Percentiles rank a stretch among this genome's conserved stretches.
phyloP scores from a whole-genome alignment of 2,329 filamentous ascomycete genomes.

The Plenodomus biglobosus region DNA sequence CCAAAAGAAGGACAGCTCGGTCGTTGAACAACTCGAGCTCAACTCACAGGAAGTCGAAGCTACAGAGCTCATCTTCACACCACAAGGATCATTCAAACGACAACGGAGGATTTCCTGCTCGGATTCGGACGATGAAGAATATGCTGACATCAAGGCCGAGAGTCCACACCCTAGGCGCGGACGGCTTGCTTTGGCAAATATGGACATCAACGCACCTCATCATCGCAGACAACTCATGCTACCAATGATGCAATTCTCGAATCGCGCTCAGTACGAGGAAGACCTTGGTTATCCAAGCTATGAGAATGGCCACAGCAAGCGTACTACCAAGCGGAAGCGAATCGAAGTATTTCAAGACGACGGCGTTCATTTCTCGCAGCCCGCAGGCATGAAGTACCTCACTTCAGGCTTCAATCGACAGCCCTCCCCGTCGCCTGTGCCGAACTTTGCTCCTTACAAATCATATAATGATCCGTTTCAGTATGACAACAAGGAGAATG shows the following conservation, averaged over 20 bases:
- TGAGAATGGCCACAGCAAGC: slow-evolving; percentile 28
- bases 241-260: slow-evolving; percentile 20
- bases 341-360: slow-evolving; percentile 50
- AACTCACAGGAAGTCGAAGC: slow-evolving; percentile 66
- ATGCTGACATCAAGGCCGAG: slow-evolving; percentile 41
- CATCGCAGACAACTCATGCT: slow-evolving; percentile 35
- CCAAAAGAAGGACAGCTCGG: slow-evolving; percentile 73
- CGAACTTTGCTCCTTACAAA: slow-evolving; percentile 31
- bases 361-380: slow-evolving; percentile 32
- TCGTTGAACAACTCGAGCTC: slow-evolving; percentile 66
- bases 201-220: slow-evolving; percentile 37
- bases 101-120: slow-evolving; percentile 50
- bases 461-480: slow-evolving; percentile 31
- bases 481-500: slow-evolving; percentile 41
- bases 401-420: slow-evolving; percentile 36
- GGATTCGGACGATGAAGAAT: slow-evolving; percentile 44
- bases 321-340: slow-evolving; percentile 38
- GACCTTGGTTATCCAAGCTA: slow-evolving; percentile 36
- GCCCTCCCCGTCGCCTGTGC: slow-evolving; percentile 28
- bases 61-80: slow-evolving; percentile 64
- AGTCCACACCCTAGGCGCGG: slow-evolving; percentile 32
- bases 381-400: slow-evolving; percentile 38
- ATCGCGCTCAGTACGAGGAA: slow-evolving; percentile 35
- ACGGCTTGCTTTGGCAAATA: slow-evolving; percentile 33
- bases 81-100: slow-evolving; percentile 46